Evolutionary conservation across 2,329 filamentous ascomycete genomes (phyloP), one percentile per base, ranked within the genome.

Genomic region (Colletotrichum graminicola): DNA sequence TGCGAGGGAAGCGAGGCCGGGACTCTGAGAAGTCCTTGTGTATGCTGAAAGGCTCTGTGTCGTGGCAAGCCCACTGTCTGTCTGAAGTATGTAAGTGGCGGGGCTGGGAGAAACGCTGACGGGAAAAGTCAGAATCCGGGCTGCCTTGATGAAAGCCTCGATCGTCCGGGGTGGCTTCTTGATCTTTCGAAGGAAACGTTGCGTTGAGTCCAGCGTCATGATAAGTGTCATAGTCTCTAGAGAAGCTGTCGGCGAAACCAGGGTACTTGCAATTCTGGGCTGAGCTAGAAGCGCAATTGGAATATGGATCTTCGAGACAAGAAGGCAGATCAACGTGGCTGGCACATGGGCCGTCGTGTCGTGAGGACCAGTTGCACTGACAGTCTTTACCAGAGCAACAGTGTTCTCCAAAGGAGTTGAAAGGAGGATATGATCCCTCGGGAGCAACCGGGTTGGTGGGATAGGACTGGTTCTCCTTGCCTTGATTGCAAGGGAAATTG

Each of bases 381-480:
- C 8, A 41, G 23, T 23, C n/a, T 18, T 55, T 34, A 26, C n/a
- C 39, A 16, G 16, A 18, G 49, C n/a, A 26, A 34, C 43, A 8
- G n/a, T 11, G 18, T 39, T 47, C 32, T 21, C 4, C 39, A 47
- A 54, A 47, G 21, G 29, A 43, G 14, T 11, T n/a, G 16, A 56
- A 29, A 26, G 3, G 16, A 21, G 65, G 12, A 8, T 32, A 11
- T 12, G n/a, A 32, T 47, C 23, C 54, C 3, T 26, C 26, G 12
- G 21, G 26, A n/a, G 52, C 21, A 18, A 49, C 21, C 23, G 45
- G 26, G 11, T 12, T 43, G 10, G 21, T 3, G 2, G 32, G 34
- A 16, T 32, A 64, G 3, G 59, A 47, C 26, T 60, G 54, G 8
- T 72, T 69, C 60, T 72, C 69, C 54, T 72, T 72, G 51, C 65